phyloP scores from a whole-genome alignment of 2,329 filamentous ascomycete species.

The Pseudonectria buxi region DNA sequence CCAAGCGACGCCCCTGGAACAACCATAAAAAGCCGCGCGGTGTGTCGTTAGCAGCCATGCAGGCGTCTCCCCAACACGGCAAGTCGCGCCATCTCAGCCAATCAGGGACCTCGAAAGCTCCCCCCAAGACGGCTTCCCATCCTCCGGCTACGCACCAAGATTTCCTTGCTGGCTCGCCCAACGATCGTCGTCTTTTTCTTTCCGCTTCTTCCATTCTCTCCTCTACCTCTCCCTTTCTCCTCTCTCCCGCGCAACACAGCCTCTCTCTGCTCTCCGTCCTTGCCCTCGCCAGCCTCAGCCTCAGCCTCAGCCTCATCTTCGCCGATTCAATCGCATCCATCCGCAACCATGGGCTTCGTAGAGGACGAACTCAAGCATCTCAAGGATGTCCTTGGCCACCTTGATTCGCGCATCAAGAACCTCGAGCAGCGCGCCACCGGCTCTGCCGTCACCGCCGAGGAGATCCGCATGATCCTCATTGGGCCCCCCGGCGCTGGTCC shows the following conservation, averaged over 20 bases:
- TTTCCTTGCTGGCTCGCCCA: conserved; percentile 16
- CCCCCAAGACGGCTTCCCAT: conserved; percentile 22
- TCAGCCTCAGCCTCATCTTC: conserved; percentile 8
- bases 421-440: conserved; percentile 69
- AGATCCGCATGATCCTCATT: conserved; percentile 95
- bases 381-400: conserved; percentile 73
- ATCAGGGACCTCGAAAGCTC: conserved; percentile 18
- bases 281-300: conserved; percentile 7
- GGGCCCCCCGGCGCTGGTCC: conserved; percentile 94
- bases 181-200: conserved; percentile 16
- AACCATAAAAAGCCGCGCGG: conserved; percentile 1
- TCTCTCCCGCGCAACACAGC: conserved; percentile 6
- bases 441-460: conserved; percentile 45
- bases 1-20: too few relatives aligned
- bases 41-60: conserved; percentile 12
- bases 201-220: conserved; percentile 5
- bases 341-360: conserved; percentile 74
- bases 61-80: conserved; percentile 11
- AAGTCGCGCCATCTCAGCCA: conserved; percentile 10
- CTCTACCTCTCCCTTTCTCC: conserved; percentile 5
- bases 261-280: conserved; percentile 1
- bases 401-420: conserved; percentile 80
- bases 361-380: conserved; percentile 80
- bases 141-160: conserved; percentile 26
- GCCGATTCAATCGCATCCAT: conserved; percentile 14